Conservation (phyloP, 345 rosid genomes). For the Eucalyptus shirleyi region DNA sequence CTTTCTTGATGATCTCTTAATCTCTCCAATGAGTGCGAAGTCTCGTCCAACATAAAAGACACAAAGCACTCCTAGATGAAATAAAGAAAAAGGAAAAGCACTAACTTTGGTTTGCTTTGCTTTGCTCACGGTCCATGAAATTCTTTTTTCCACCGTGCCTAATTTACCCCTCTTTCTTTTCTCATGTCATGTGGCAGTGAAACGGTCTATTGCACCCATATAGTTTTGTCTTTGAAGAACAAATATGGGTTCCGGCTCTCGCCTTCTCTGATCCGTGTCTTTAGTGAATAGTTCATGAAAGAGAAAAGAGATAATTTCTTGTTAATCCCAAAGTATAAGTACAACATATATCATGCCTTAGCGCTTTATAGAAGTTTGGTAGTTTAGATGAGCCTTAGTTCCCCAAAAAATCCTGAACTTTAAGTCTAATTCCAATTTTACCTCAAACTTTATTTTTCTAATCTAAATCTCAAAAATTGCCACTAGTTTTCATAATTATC, state of each 20-base stretch:
- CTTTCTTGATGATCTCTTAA: background rate
- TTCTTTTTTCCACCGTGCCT: background rate
- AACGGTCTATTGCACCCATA: background rate
- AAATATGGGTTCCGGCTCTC: background rate
- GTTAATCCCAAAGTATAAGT: background rate
- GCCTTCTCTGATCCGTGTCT: background rate
- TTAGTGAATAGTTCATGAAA: background rate
- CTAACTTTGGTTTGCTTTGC: background rate
- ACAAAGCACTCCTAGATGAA: background rate
- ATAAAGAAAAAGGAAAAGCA: background rate
- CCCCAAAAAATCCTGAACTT: background rate
- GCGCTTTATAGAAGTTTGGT: background rate
- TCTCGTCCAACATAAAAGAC: background rate
- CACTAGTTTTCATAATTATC: background rate
- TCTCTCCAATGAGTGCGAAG: constrained; percentile 6
- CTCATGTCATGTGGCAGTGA: background rate
- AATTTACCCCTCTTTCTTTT: background rate
- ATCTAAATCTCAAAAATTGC: background rate
- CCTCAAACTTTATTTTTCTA: background rate
- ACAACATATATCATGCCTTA: background rate
- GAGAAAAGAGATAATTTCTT: background rate
- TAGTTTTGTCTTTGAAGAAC: background rate
- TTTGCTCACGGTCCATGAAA: background rate
- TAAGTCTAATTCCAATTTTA: background rate
- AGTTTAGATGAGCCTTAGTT: background rate